A percentile compares a stretch with the other conserved stretches of the same genome.
Conservation (phyloP, 2,329 filamentous ascomycete species). For the Verticillium isaacii region DNA sequence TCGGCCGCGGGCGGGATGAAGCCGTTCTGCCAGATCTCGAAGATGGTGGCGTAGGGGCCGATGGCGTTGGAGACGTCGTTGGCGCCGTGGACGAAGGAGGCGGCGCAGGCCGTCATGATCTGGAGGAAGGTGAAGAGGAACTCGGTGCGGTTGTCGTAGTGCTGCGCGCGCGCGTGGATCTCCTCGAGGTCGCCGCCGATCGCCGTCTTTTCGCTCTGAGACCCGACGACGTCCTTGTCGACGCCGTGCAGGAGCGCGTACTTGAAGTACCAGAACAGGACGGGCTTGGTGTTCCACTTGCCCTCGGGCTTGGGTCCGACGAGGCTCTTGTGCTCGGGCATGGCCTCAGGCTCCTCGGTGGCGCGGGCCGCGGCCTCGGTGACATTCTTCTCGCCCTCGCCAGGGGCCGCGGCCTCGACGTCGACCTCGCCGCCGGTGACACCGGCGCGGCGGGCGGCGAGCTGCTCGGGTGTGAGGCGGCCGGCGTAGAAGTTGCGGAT, state of each 20-base stretch:
- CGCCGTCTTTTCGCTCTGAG: slow-evolving; percentile 30
- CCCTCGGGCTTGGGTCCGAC: slow-evolving; percentile 36
- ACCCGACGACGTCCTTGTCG: slow-evolving; percentile 33
- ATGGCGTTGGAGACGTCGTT: slow-evolving; percentile 62
- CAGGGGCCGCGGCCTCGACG: neutral
- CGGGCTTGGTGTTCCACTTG: slow-evolving; percentile 34
- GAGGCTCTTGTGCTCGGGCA: slow-evolving; percentile 22
- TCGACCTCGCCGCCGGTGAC: neutral
- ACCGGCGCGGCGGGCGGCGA: slow-evolving; percentile 27
- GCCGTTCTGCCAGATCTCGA: slow-evolving; percentile 45
- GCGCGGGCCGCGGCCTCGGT: neutral
- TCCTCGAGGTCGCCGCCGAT: slow-evolving; percentile 49
- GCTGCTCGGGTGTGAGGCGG: slow-evolving; percentile 48
- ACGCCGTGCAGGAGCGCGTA: slow-evolving; percentile 41
- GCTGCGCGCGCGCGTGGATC: slow-evolving; percentile 50
- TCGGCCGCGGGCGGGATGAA: slow-evolving; percentile 36
- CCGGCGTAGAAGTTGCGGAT: slow-evolving; percentile 54
- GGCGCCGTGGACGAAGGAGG: slow-evolving; percentile 61
- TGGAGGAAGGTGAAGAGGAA: slow-evolving; percentile 57
- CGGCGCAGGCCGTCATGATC: slow-evolving; percentile 54
- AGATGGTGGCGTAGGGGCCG: slow-evolving; percentile 59
- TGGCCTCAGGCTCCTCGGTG: slow-evolving; percentile 13
- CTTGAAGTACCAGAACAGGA: slow-evolving; percentile 41
- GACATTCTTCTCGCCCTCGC: neutral
- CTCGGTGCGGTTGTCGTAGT: slow-evolving; percentile 58